Base-by-base conservation (phyloP, 1,284 basidiomycete species). In the Mycena sp. region DNA sequence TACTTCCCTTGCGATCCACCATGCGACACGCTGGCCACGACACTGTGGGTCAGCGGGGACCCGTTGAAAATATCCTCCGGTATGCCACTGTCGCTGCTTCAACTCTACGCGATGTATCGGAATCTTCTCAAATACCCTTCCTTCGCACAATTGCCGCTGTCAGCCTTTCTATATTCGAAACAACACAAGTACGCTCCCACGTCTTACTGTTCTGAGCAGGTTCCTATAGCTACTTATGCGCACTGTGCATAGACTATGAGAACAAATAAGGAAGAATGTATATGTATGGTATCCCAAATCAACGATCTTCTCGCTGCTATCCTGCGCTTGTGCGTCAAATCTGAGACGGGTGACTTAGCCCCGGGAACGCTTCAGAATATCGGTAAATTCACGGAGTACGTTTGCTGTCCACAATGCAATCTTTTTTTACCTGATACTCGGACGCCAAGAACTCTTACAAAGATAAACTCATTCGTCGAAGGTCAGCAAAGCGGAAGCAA, bases 131-230 rank as follows among this genome's bases (percentile, higher is more conserved):
- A 5, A 32, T 48, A 1, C 58, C 58, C 11, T 60, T 60, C 45
- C 58, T 60, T n/a, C 50, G 58, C n/a, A 60, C 51, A 11, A 54
- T 60, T 48, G 58, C 58, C 9, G 58, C 58, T 26, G 50, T 60
- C 14, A 60, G 58, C 51, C n/a, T 52, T 30, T 60, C 58, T 21
- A 53, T 60, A 30, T 16, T 53, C 41, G 52, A 23, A 9, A 53
- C 40, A 19, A 19, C 28, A 12, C 23, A 53, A 26, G 58, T 60
- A 19, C 12, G 10, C 32, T 29, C 29, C 30, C 26, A n/a, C n/a
- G n/a, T n/a, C 10, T 37, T 41, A 23, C 6, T 23, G 43, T 11
- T 37, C 19, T 1, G 7, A 12, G 3, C 1, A 17, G 12, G 12
- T 16, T 17, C n/a, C 40, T 19, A 59, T 25, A 23, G 37, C 12